Conservation (phyloP, 371 early-diverging fungal genomes). For the Mortierella sp. region DNA sequence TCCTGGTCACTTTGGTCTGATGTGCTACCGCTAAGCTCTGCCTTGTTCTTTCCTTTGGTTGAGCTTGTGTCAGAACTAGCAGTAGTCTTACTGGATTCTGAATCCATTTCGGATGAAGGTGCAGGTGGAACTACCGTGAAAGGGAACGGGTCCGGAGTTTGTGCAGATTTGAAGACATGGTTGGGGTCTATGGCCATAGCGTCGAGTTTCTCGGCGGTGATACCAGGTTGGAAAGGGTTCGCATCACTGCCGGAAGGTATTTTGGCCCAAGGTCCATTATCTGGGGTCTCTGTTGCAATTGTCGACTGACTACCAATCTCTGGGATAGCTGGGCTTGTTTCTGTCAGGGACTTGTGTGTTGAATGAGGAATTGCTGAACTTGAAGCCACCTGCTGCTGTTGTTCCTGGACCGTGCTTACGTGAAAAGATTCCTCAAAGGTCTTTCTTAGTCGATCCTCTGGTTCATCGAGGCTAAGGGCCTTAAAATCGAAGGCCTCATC, state of each 20-base stretch:
- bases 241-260: constrained; percentile 14
- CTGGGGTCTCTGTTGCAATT: neutral
- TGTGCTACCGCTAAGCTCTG: neutral
- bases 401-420: constrained; percentile 2
- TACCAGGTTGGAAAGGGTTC: constrained; percentile 35
- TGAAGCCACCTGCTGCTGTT: neutral
- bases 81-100: neutral
- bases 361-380: constrained; percentile 6
- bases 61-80: neutral
- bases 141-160: constrained; percentile 24
- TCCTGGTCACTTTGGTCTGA: constrained; percentile 2
- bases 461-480: constrained; percentile 30
- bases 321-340: neutral
- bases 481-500: constrained; percentile 45
- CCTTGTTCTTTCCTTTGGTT: constrained; percentile 1
- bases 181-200: constrained; percentile 51
- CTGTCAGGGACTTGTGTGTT: neutral
- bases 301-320: neutral
- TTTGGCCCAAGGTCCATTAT: constrained; percentile 44
- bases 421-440: constrained; percentile 16
- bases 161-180: constrained; percentile 42
- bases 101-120: neutral
- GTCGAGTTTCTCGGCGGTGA: constrained; percentile 42
- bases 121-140: constrained; percentile 14
- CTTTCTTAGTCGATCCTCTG: constrained; percentile 26